Evolutionary conservation across 176 grass and related monocot species (phyloP), one percentile per base, ranked within the genome.

Genomic region (Bothriochloa decipiens): DNA sequence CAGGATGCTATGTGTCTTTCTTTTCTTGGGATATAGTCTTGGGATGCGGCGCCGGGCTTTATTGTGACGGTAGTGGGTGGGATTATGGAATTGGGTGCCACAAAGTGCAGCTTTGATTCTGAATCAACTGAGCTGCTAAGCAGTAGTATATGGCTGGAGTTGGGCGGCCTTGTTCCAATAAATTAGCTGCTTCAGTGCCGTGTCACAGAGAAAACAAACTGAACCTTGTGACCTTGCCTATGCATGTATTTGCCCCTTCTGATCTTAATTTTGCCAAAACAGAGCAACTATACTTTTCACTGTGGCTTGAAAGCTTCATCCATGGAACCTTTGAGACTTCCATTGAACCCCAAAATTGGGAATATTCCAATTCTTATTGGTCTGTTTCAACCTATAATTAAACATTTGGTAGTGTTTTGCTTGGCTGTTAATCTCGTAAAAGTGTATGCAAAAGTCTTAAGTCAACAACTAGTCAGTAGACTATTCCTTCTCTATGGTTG

Each of bases 31-130:
- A 73, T 71, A 40, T 71, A 40, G 10, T 8, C 42, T 43, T 46
- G 70, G 23, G 41, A 66, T 83, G 45, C 23, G 67, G 74, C 79
- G 22, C 28, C 7, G 40, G 3, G 20, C 23, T 74, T 75, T 63
- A 33, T 10, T 75, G 50, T 64, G 63, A 58, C 47, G 76, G 36
- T 37, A 61, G 73, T 83, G 73, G 80, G 68, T 32, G 39, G 80
- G 68, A 37, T 81, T 79, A 53, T 87, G 80, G 80, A 83, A 78
- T 81, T 79, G 70, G 70, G 64, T 52, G 62, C 37, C 39, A 37
- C 70, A 65, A 75, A 72, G 70, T 66, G 62, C 28, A 75, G 69
- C 76, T 74, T 84, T 61, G 70, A 32, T 23, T 85, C 64, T 81
- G 77, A 69, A 70, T 73, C 8, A 28, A 52, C 45, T 64, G 64